These are phyloP conservation scores for Tylopilus sp. DNA, from an alignment of 768 basidiomycete genomes.

Conservation along the genomic window DNA sequence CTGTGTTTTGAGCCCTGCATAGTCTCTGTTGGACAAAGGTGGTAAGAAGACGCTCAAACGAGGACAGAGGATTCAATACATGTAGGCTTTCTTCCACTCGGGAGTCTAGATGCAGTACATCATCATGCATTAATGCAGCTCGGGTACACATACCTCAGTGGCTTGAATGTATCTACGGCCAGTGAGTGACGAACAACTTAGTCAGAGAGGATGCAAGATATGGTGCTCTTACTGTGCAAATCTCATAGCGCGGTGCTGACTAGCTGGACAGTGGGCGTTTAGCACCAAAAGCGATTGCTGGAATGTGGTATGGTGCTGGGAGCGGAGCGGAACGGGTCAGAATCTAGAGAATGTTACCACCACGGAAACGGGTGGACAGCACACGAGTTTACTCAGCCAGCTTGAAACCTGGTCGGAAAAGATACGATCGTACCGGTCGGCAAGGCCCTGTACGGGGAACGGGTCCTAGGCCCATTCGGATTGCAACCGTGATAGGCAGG, in stretches of 20 bases:
- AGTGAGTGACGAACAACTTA: background rate
- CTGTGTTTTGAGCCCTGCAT: constrained; percentile 64
- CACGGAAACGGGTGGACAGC: background rate
- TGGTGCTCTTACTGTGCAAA: constrained; percentile 47
- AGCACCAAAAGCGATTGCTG: background rate
- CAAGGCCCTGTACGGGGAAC: background rate
- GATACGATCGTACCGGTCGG: constrained; percentile 2
- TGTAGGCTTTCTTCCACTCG: constrained; percentile 47
- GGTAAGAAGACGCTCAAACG: background rate
- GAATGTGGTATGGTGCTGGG: background rate
- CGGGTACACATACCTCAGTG: constrained; percentile 47
- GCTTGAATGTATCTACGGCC: constrained; percentile 62
- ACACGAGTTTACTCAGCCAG: constrained; percentile 2
- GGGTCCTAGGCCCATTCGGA: background rate
- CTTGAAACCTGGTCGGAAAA: constrained; percentile 11
- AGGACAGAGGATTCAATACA: constrained; percentile 15
- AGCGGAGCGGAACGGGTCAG: constrained; percentile 14
- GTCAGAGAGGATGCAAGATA: background rate
- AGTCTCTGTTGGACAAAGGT: constrained; percentile 47
- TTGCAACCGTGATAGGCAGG: background rate
- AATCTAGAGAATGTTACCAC: background rate
- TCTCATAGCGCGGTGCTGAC: constrained; percentile 41
- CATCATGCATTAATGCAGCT: background rate
- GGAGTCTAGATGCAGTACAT: constrained; percentile 45
- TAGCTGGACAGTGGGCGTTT: background rate